A percentile compares a stretch with the other conserved stretches of the same genome.
Evolutionary conservation across 1,284 basidiomycete genomes (phyloP).

Genomic region (Sutorius eximius): DNA sequence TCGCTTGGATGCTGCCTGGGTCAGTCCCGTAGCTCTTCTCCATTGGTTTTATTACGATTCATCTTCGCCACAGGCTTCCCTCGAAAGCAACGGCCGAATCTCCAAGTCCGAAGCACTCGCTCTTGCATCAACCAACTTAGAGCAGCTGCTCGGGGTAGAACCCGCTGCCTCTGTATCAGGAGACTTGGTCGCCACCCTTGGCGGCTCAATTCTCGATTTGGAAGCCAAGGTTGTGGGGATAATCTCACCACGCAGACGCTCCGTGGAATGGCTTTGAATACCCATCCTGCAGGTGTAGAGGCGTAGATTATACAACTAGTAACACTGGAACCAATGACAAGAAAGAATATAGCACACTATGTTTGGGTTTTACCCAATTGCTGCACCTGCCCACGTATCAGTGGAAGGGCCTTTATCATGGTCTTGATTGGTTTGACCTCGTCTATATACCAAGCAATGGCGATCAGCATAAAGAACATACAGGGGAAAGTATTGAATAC

Average conservation of each 20-base stretch:
- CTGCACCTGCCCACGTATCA: slow-evolving; percentile 54
- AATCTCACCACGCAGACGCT: slow-evolving; percentile 39
- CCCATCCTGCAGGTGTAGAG: slow-evolving; percentile 4
- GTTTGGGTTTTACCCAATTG: slow-evolving; percentile 19
- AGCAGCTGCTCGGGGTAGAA: slow-evolving; percentile 55
- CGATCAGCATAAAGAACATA: neutral
- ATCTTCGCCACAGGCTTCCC: slow-evolving; percentile 20
- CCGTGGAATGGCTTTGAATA: slow-evolving; percentile 33
- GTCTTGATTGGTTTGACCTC: slow-evolving; percentile 63
- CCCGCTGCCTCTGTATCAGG: slow-evolving; percentile 22
- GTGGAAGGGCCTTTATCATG: slow-evolving; percentile 59
- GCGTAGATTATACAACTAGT: slow-evolving; percentile 7
- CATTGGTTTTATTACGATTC: neutral
- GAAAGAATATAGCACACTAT: slow-evolving; percentile 10
- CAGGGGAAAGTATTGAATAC: slow-evolving; percentile 37
- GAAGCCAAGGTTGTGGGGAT: slow-evolving; percentile 50
- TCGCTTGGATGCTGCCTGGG: slow-evolving; percentile 50
- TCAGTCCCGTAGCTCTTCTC: slow-evolving; percentile 2
- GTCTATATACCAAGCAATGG: slow-evolving; percentile 38
- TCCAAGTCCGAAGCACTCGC: slow-evolving; percentile 32
- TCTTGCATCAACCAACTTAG: slow-evolving; percentile 39
- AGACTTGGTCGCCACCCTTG: slow-evolving; percentile 54
- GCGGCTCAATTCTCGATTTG: slow-evolving; percentile 41
- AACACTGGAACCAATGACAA: slow-evolving; percentile 5
- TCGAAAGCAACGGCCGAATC: slow-evolving; percentile 26